phyloP scores from a whole-genome alignment of 73 alveolate genomes.

The Paramecium bursaria region DNA sequence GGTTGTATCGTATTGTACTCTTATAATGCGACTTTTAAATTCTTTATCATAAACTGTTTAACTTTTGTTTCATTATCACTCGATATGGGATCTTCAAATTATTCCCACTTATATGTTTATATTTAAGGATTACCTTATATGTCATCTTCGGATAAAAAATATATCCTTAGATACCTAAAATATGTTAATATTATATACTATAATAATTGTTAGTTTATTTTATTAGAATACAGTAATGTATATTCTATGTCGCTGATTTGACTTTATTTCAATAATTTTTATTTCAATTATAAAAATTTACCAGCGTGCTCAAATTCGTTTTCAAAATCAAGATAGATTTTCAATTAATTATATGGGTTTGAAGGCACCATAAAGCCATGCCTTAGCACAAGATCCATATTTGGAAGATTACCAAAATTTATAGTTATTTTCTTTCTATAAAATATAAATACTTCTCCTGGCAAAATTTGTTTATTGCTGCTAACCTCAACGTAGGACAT shows the following conservation, averaged over 20 bases:
- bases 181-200: not conserved
- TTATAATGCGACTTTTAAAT: not conserved
- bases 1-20: slow-evolving; percentile 11
- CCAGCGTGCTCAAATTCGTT: not conserved
- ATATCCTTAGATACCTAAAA: slow-evolving; percentile 30
- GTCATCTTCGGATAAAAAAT: slow-evolving; percentile 34
- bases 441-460: slow-evolving; percentile 20
- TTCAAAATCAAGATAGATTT: slow-evolving; percentile 9
- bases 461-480: not conserved
- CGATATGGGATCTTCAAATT: not conserved
- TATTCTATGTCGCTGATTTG: slow-evolving; percentile 24
- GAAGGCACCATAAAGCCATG: slow-evolving; percentile 7
- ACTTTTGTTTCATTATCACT: slow-evolving; percentile 20
- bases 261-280: slow-evolving; percentile 15
- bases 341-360: slow-evolving; percentile 49
- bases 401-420: slow-evolving; percentile 20
- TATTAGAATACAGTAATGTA: not conserved
- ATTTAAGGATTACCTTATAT: not conserved
- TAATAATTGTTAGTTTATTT: slow-evolving; percentile 19
- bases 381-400: slow-evolving; percentile 36
- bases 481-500: slow-evolving; percentile 46
- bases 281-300: not conserved
- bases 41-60: slow-evolving; percentile 27
- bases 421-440: slow-evolving; percentile 26
- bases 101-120: not conserved